Evolutionary conservation across 176 grass and related monocot species (phyloP).

Genomic region (Miscanthus lutarioriparius): DNA sequence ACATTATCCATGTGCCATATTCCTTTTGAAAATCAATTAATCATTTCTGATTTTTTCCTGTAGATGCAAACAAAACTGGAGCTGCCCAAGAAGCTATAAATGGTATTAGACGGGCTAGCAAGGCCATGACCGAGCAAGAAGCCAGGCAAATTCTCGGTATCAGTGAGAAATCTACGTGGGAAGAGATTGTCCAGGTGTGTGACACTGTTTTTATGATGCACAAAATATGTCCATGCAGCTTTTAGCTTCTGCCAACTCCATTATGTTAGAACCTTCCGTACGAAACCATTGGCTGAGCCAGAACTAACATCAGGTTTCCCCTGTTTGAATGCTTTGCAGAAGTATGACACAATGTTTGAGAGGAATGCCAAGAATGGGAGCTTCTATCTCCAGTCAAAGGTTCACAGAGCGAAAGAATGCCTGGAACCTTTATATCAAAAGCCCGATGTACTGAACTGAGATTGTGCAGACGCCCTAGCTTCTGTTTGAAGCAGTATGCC

Average conservation of each 20-base stretch:
- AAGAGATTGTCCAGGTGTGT: slow-evolving; percentile 69
- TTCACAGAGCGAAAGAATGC: slow-evolving; percentile 86
- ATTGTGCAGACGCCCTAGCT: background rate
- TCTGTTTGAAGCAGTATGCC: background rate
- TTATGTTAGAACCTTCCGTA: background rate
- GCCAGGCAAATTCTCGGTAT: slow-evolving; percentile 78
- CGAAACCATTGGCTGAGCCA: background rate
- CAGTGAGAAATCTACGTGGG: slow-evolving; percentile 64
- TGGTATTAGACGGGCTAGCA: slow-evolving; percentile 70
- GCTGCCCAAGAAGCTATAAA: slow-evolving; percentile 80
- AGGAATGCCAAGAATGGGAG: slow-evolving; percentile 82
- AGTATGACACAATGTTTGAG: slow-evolving; percentile 78
- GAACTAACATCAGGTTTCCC: background rate
- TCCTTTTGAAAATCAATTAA: background rate
- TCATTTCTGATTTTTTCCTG: background rate
- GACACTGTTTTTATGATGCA: background rate
- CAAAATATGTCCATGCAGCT: background rate
- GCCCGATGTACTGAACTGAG: slow-evolving; percentile 40
- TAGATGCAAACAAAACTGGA: slow-evolving; percentile 86
- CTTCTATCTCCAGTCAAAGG: slow-evolving; percentile 95
- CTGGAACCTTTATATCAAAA: slow-evolving; percentile 65
- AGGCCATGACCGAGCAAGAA: slow-evolving; percentile 85
- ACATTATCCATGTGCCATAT: background rate
- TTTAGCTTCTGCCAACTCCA: background rate
- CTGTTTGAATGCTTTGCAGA: slow-evolving; percentile 53